Evolutionary conservation across 441 rosid species (phyloP), one percentile per base, ranked within the genome.

Genomic region (Populus hybrid): DNA sequence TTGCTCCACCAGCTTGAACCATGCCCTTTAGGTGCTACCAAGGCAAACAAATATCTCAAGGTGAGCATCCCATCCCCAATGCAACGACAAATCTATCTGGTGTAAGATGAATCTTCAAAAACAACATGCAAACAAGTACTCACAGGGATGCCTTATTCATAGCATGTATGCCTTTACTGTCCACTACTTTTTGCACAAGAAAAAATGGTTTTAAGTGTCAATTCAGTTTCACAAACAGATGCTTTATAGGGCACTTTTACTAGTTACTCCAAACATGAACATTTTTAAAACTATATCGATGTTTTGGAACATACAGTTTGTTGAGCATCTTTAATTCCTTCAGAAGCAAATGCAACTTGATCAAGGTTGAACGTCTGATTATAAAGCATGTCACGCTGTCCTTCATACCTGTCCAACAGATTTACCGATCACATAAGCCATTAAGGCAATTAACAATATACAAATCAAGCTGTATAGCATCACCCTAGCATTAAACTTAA

Each of bases 291-390:
- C 11, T 59, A 59, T 20, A n/a, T 21, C 50, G 10, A 46, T 8
- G 64, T 6, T 70, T 42, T 2, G 74, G 77, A 42, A 86, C 89
- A 75, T 92, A 94, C 98, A 61, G 97, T 94, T 88, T 94, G 95
- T 53, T 97, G 99, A 50, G 99, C 99, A 85, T 97, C 99, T 89
- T 94, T 93, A 84, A 94, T 84, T 50, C 98, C 97, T 87, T 97
- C 99, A 18, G 97, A 80, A 32, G 99, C 98, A 82, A 91, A 91
- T 68, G 97, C 88, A 80, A 97, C 99, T 92, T 97, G 99, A 84
- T 97, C 99, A 28, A 97, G 99, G 82, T 92, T 97, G 85, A 90
- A 94, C 0, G 98, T 93, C 77, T 97, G 99, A 83, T 92, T 93
- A 80, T 93, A 93, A 7, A 97, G 95, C 97, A 97, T 93, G 82